Percentiles rank a stretch among this genome's conserved stretches.
Evolutionary conservation across 176 grass and related monocot genomes (phyloP).

Genomic region (Hordeum marinum): DNA sequence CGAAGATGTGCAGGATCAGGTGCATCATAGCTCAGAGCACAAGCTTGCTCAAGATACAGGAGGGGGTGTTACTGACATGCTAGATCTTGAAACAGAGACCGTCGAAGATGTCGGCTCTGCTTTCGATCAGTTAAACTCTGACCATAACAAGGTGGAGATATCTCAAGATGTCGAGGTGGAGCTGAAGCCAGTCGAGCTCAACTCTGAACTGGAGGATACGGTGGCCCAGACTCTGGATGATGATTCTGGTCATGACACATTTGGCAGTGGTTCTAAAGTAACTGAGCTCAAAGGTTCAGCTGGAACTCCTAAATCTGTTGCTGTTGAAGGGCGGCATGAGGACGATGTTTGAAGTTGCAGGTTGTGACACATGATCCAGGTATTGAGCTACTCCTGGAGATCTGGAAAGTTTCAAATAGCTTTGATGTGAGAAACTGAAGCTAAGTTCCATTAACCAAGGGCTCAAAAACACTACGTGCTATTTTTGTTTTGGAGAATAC

Average conservation of each 20-base stretch:
- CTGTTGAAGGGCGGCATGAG: background rate
- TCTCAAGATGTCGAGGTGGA: background rate
- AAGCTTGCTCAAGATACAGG: background rate
- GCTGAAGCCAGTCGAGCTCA: background rate
- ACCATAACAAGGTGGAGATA: background rate
- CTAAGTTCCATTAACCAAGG: background rate
- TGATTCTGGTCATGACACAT: background rate
- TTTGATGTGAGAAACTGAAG: background rate
- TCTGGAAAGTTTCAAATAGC: background rate
- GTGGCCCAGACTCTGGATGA: background rate
- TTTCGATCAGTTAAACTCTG: background rate
- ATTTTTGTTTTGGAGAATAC: background rate
- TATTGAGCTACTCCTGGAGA: background rate
- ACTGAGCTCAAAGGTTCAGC: background rate
- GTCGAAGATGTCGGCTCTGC: background rate
- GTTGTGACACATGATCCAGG: background rate
- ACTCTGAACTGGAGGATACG: background rate
- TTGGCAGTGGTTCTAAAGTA: background rate
- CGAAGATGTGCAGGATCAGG: background rate
- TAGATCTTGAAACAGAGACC: conserved; percentile 17
- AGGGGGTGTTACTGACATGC: background rate
- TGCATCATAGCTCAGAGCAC: no score
- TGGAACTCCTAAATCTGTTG: background rate
- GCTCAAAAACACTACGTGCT: background rate
- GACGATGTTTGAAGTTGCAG: background rate